A percentile compares a stretch with the other conserved stretches of the same genome.
Conservation (phyloP, 2,329 filamentous ascomycete species). For the Claviceps sp. region DNA sequence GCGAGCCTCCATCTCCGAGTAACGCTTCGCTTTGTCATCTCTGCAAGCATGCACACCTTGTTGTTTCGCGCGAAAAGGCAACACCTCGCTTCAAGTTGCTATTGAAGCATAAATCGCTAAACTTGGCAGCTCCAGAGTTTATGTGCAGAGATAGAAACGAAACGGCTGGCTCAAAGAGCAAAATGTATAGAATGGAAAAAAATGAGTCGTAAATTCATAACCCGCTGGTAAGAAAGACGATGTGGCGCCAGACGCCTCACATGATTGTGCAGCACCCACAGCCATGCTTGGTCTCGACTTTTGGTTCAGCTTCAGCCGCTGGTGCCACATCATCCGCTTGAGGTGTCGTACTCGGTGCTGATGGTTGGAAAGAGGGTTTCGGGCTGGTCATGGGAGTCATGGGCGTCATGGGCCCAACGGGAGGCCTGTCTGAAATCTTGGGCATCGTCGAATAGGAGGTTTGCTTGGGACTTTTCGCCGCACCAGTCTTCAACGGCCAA, state of each 20-base stretch:
- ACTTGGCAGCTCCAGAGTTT: neutral
- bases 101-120: slow-evolving; percentile 5
- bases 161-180: neutral
- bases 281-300: slow-evolving; percentile 24
- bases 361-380: slow-evolving; percentile 19
- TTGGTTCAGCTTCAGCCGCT: slow-evolving; percentile 7
- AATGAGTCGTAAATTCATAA: slow-evolving; percentile 13
- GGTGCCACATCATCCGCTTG: slow-evolving; percentile 7
- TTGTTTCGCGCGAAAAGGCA: neutral
- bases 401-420: slow-evolving; percentile 27
- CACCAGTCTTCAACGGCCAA: slow-evolving; percentile 44
- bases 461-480: slow-evolving; percentile 31
- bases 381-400: slow-evolving; percentile 23
- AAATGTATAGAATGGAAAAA: neutral
- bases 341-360: slow-evolving; percentile 4
- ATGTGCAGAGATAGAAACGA: neutral
- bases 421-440: slow-evolving; percentile 32
- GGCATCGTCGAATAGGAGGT: slow-evolving; percentile 51
- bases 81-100: neutral
- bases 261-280: slow-evolving; percentile 40
- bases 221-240: slow-evolving; percentile 1
- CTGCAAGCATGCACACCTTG: no score
- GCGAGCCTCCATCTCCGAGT: neutral
- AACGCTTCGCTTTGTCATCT: neutral
- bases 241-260: slow-evolving; percentile 17